These are phyloP conservation scores for Diaporthe australafricana DNA, from an alignment of 2,329 filamentous ascomycete species.

Conservation along the genomic window DNA sequence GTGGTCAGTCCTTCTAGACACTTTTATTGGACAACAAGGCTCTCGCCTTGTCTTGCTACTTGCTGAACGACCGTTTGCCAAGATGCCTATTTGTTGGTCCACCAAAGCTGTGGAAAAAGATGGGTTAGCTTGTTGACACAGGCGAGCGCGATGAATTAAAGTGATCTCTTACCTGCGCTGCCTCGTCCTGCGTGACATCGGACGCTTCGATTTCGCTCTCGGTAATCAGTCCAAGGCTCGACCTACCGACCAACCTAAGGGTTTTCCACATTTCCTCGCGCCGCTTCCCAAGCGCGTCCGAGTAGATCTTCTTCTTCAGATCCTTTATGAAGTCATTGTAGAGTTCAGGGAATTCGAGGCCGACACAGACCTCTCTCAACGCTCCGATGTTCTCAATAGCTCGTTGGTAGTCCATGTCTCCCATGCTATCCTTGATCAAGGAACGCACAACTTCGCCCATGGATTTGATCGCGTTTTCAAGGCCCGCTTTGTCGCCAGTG, in stretches of 20 bases:
- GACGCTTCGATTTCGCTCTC: constrained; percentile 71
- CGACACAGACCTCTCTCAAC: constrained; percentile 81
- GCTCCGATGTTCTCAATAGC: constrained; percentile 81
- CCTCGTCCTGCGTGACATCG: constrained; percentile 76
- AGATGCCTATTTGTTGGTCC: not conserved
- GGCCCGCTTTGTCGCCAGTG: constrained; percentile 67
- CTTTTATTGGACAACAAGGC: not conserved
- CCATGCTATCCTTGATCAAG: constrained; percentile 79
- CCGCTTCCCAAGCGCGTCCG: constrained; percentile 79
- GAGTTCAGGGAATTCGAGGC: constrained; percentile 78
- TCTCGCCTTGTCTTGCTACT: not conserved
- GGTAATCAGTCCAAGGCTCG: constrained; percentile 77
- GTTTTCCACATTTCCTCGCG: constrained; percentile 85
- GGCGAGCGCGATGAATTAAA: not conserved
- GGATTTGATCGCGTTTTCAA: constrained; percentile 78
- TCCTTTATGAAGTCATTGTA: constrained; percentile 81
- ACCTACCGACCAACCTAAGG: constrained; percentile 65
- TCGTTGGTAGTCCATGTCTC: constrained; percentile 78
- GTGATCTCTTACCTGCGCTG: constrained; percentile 63
- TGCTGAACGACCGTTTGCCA: no score
- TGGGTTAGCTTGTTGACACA: not conserved
- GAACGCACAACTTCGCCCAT: constrained; percentile 78
- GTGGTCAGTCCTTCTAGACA: not conserved
- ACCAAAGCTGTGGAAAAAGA: not conserved
- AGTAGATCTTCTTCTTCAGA: constrained; percentile 79